These are phyloP conservation scores for Aegilops tauschii DNA, from an alignment of 176 grass and related monocot genomes.

Conservation along the genomic window DNA sequence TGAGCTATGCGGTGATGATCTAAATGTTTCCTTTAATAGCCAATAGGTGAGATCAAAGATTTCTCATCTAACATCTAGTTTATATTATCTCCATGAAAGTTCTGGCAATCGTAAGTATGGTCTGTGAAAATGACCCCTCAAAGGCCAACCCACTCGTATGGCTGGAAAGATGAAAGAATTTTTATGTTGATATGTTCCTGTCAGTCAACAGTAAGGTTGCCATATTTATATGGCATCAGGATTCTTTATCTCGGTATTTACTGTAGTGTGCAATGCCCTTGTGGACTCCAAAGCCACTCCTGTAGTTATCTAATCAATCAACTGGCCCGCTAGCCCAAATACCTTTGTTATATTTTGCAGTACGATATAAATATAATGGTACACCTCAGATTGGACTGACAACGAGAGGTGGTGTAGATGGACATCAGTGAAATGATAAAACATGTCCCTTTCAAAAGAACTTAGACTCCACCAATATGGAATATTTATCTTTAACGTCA, in stretches of 20 bases:
- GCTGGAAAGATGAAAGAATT: constrained; percentile 38
- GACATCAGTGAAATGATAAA: constrained; percentile 40
- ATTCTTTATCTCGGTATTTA: constrained; percentile 28
- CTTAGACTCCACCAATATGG: constrained; percentile 27
- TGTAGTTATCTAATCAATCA: constrained; percentile 42
- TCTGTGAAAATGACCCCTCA: constrained; percentile 56
- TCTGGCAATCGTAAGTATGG: constrained; percentile 48
- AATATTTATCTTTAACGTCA: constrained; percentile 47
- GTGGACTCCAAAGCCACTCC: constrained; percentile 28
- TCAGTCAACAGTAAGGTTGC: constrained; percentile 19
- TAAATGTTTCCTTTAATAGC: constrained; percentile 41
- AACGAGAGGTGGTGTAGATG: constrained; percentile 35
- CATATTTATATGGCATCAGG: constrained; percentile 30
- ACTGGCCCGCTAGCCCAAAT: constrained; percentile 24
- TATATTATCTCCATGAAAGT: constrained; percentile 49
- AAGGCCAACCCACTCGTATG: constrained; percentile 50
- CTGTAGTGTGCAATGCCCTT: constrained; percentile 34
- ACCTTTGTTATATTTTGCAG: constrained; percentile 24
- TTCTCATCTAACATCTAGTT: constrained; percentile 41
- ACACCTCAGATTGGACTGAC: constrained; percentile 37
- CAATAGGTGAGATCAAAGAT: constrained; percentile 33
- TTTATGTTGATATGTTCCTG: constrained; percentile 42
- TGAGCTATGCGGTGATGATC: constrained; percentile 28
- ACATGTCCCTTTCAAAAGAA: constrained; percentile 35
- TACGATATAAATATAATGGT: constrained; percentile 29